Conservation (phyloP, 768 basidiomycete genomes). For the Ramaria sp. region DNA sequence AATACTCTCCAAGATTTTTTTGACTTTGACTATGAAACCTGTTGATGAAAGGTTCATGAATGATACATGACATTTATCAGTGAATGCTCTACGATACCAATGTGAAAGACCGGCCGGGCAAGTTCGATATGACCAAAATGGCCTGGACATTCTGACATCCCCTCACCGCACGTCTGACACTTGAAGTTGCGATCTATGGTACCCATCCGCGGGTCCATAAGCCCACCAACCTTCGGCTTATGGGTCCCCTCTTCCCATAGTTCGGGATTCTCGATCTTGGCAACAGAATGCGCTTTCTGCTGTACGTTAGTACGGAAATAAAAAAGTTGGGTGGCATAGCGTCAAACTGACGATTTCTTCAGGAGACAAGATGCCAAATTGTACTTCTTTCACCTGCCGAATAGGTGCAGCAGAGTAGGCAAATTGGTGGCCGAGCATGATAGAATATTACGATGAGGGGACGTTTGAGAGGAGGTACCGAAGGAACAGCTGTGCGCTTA, state of each 20-base stretch:
- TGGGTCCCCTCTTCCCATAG: conserved; percentile 94
- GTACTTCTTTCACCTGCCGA: conserved; percentile 93
- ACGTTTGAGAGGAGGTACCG: neutral
- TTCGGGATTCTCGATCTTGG: conserved; percentile 97
- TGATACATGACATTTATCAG: neutral
- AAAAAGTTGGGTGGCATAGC: conserved; percentile 3
- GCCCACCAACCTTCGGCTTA: conserved; percentile 82
- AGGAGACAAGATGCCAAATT: conserved; percentile 96
- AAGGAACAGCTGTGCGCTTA: neutral
- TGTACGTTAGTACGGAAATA: conserved; percentile 7
- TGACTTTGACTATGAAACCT: conserved; percentile 98
- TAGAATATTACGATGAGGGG: neutral
- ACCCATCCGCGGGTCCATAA: conserved; percentile 98
- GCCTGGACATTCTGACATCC: conserved; percentile 99
- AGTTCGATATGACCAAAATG: conserved; percentile 99
- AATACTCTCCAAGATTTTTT: conserved; percentile 98
- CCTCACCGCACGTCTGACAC: conserved; percentile 99
- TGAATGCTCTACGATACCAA: conserved; percentile 44
- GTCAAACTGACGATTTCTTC: conserved; percentile 83
- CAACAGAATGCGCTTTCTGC: conserved; percentile 97
- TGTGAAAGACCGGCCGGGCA: conserved; percentile 93
- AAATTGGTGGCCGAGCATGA: conserved; percentile 83
- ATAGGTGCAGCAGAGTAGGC: conserved; percentile 90
- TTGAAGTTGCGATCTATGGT: conserved; percentile 97
- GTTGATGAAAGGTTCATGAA: conserved; percentile 4